These are phyloP conservation scores for Lotus japonicus DNA, from an alignment of 306 rosid species.

Conservation along the genomic window DNA sequence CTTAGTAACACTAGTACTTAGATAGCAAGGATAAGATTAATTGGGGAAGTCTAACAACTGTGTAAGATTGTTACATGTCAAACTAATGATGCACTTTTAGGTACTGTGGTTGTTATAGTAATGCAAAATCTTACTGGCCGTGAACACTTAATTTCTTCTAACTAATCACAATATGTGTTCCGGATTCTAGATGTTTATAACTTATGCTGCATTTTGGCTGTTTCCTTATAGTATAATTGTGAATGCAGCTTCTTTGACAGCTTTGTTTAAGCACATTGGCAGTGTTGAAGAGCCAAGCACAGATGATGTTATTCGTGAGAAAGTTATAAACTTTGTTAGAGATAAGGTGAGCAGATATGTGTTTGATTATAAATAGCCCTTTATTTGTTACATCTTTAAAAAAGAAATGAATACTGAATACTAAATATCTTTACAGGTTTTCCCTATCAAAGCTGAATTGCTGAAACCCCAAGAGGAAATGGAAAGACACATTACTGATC, in stretches of 20 bases:
- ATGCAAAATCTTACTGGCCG: background rate
- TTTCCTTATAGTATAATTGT: slow-evolving; percentile 30
- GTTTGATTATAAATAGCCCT: background rate
- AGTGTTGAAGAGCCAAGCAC: slow-evolving; percentile 71
- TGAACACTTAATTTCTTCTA: background rate
- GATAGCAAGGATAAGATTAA: slow-evolving; percentile 5
- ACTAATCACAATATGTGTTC: background rate
- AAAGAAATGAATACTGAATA: slow-evolving; percentile 5
- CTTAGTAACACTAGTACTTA: background rate
- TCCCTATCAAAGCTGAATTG: slow-evolving; percentile 80
- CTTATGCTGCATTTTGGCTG: background rate
- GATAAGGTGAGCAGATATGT: slow-evolving; percentile 58
- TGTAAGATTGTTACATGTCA: background rate
- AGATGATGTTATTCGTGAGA: slow-evolving; percentile 77
- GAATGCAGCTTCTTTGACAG: slow-evolving; percentile 82
- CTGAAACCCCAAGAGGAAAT: slow-evolving; percentile 91
- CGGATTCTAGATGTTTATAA: background rate
- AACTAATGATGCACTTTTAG: background rate
- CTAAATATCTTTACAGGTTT: slow-evolving; percentile 51
- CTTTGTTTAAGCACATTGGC: slow-evolving; percentile 88
- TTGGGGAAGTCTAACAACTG: slow-evolving; percentile 4
- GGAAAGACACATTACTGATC: slow-evolving; percentile 96
- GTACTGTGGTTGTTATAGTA: background rate
- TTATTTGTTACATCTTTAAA: background rate
- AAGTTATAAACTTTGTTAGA: slow-evolving; percentile 77